A percentile compares a stretch with the other conserved stretches of the same genome.
Conservation (phyloP, 306 rosid species). For the cucumber (Cucumis sativus) region DNA sequence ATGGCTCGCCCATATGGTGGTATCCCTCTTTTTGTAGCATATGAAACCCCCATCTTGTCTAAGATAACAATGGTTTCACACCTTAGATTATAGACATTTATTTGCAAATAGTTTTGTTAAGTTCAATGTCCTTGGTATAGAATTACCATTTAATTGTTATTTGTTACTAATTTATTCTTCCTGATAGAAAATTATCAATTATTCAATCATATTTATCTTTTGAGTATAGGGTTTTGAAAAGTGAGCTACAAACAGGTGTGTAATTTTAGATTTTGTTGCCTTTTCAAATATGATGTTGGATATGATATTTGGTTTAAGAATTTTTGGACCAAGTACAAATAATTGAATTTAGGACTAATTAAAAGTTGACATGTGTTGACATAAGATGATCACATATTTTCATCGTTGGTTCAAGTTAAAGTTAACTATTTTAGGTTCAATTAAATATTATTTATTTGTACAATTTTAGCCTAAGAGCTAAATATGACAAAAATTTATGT, state of each 20-base stretch:
- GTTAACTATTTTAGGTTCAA: too few species aligned
- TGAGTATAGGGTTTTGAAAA: not conserved
- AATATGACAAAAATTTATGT: too few species aligned
- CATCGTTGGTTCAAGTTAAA: too few species aligned
- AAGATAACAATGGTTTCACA: not conserved
- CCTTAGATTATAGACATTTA: constrained; percentile 1
- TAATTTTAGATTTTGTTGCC: not conserved
- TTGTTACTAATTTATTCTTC: not conserved
- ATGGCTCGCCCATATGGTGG: not conserved
- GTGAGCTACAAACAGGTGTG: not conserved
- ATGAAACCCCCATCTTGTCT: not conserved
- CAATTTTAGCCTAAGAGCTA: too few species aligned
- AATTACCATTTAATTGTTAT: not conserved
- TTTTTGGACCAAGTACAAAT: not conserved
- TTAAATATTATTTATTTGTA: too few species aligned
- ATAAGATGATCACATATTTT: too few species aligned
- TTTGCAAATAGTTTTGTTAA: not conserved
- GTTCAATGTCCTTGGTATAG: not conserved
- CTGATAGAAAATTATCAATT: not conserved
- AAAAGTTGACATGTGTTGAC: too few species aligned
- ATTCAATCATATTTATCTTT: not conserved
- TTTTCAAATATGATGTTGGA: not conserved
- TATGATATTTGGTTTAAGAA: not conserved
- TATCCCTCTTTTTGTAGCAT: constrained; percentile 6
- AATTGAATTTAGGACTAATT: too few species aligned